Conservation (phyloP, 768 basidiomycete species). For the Serendipita vermifera region DNA sequence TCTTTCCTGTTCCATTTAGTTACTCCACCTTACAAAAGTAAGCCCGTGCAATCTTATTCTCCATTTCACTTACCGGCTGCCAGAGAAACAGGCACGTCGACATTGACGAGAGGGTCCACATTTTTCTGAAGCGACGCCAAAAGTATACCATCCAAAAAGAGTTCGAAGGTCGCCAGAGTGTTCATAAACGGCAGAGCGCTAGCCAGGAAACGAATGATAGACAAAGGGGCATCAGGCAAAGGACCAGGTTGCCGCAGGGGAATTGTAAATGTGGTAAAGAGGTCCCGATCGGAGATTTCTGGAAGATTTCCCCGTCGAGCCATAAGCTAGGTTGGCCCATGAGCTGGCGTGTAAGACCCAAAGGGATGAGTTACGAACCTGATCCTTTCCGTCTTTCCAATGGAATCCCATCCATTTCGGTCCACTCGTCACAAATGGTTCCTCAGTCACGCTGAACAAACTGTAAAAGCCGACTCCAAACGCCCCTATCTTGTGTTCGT, state of each 20-base stretch:
- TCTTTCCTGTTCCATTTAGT: no score
- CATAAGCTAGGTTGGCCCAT: conserved; percentile 58
- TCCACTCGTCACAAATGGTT: conserved; percentile 58
- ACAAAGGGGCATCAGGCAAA: conserved; percentile 64
- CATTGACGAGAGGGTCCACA: conserved; percentile 34
- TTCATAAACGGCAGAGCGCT: conserved; percentile 92
- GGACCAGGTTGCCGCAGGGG: conserved; percentile 64
- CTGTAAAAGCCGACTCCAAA: conserved; percentile 83
- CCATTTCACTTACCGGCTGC: no score
- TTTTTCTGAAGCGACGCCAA: conserved; percentile 55
- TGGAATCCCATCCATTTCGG: conserved; percentile 87
- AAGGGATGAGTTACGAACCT: no score
- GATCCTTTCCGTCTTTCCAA: conserved; percentile 89
- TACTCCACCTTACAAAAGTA: no score
- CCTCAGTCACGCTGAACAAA: conserved; percentile 70
- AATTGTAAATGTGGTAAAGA: conserved; percentile 65
- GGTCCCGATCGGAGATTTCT: conserved; percentile 18
- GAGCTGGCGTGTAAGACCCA: no score
- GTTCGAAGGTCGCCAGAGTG: conserved; percentile 56
- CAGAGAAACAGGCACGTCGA: conserved; percentile 45
- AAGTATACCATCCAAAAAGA: conserved; percentile 70
- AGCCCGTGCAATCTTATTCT: no score
- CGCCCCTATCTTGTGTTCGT: conserved; percentile 92
- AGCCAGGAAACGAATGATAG: conserved; percentile 77
- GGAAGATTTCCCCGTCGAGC: conserved; percentile 65